Evolutionary conservation across 495 filamentous ascomycete species (phyloP), one percentile per base, ranked within the genome.

Genomic region (Lindgomyces ingoldianus): DNA sequence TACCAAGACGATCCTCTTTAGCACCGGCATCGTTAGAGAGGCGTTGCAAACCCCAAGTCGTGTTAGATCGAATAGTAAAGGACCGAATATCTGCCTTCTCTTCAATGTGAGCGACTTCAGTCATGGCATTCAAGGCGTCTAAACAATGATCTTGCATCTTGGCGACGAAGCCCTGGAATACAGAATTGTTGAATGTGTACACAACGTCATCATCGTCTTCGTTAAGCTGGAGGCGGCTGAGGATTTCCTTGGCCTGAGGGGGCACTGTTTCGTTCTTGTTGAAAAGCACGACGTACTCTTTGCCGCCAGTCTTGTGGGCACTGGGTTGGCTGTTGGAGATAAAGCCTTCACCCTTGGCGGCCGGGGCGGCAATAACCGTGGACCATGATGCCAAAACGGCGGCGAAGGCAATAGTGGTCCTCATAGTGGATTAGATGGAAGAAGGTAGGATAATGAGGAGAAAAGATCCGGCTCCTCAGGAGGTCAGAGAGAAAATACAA

Each of bases 21-120:
- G 78, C 73, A 14, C 65, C 42, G 16, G 47, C 45, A 10, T 53
- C 39, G 53, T 78, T 76, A 1, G 78, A 80, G 48, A 83, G 72
- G 25, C 80, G 73, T 61, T 83, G 77, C 19, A 82, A 62, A n/a
- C 81, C 81, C 81, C 81, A 83, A 1, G 81, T 78, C 60, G 64
- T 39, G 30, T 74, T 71, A 25, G 67, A 64, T 3, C 70, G 54
- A 21, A 6, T 18, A 12, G 50, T 44, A n/a, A 57, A 47, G 2
- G 64, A 54, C 26, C 53, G n/a, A 29, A 69, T 56, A 9, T 25
- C 57, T 25, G 72, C 44, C 9, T 46, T 54, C 21, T 72, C 67
- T 47, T 82, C 78, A 50, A 79, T 78, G 18, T 65, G 33, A 12
- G 72, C 68, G 50, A 81, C 68, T 12, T 78, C 75, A 11, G 54